Evolutionary conservation across 2,329 filamentous ascomycete species (phyloP), one percentile per base, ranked within the genome.

Genomic region (Lecanicillium sp.): DNA sequence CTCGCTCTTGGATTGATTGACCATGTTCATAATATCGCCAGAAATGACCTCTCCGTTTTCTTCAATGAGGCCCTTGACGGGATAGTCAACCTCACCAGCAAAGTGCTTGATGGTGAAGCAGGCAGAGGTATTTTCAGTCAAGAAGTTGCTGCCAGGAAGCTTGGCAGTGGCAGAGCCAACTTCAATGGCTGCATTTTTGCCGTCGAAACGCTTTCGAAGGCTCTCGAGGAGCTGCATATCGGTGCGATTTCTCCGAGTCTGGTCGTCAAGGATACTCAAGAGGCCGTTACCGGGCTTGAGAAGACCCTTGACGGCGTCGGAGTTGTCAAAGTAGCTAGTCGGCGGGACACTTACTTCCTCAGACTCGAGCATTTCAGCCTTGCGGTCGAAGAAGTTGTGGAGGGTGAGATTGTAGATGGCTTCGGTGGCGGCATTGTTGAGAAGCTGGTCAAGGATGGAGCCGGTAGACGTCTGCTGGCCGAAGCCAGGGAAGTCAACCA

Each of bases 321-420:
- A 88, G 60, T 96, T 98, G 62, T 98, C 92, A 51, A 95, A 98
- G 61, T 96, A 98, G 64, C 87, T 95, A 0, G 90, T 95, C 1
- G 89, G 82, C 3, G 89, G 76, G 3, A 98, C 86, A 22, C 73
- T 79, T 27, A 98, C 86, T 57, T 98, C 92, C 58, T 98, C 92
- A 2, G 83, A 88, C 55, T 98, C 92, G 16, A 98, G 72, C 64
- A 94, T 78, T 45, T 96, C 90, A 1, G 89, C 88, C 60, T 92
- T 94, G 49, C 83, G 81, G 54, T 95, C 89, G 58, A 96, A 98
- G 64, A 98, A 96, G 59, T 85, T 94, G 56, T 95, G 89, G 17
- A 96, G 71, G 25, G 88, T 89, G 51, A 95, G 80, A 56, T 95
- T 92, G 67, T 95, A 95, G 9, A 96, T 71, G 1, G 83, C 83